Percentiles rank a stretch among this genome's conserved stretches.
These are phyloP conservation scores for Ramalina intermedia DNA, from an alignment of 495 filamentous ascomycete genomes.

Conservation along the genomic window DNA sequence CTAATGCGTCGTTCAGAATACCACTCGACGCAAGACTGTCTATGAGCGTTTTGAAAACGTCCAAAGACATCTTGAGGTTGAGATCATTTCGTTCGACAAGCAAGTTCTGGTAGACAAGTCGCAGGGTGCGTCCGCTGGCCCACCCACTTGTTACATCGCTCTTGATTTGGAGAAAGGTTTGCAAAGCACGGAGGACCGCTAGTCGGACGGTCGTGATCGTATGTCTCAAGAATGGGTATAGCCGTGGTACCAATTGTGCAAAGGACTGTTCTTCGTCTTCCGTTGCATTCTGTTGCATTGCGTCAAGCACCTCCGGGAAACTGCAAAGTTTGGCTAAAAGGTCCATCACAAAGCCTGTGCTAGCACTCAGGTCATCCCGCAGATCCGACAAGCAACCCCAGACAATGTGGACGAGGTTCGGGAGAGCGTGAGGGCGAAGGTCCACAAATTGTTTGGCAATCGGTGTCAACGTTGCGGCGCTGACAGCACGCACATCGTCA, in stretches of 20 bases:
- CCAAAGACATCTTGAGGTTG: constrained; percentile 61
- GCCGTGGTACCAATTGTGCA: constrained; percentile 74
- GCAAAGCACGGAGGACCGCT: constrained; percentile 79
- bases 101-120: constrained; percentile 86
- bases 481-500: constrained; percentile 92
- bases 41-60: constrained; percentile 74
- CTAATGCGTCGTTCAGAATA: constrained; percentile 45
- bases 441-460: constrained; percentile 88
- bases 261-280: constrained; percentile 77
- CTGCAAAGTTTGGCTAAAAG: constrained; percentile 88
- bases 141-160: constrained; percentile 74
- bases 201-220: constrained; percentile 91
- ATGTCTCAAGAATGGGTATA: constrained; percentile 92
- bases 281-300: constrained; percentile 83
- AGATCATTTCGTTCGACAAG: constrained; percentile 81
- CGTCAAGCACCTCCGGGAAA: constrained; percentile 80
- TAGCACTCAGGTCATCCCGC: constrained; percentile 90
- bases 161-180: constrained; percentile 81
- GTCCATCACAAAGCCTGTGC: constrained; percentile 96
- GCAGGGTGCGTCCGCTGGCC: constrained; percentile 78
- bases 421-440: constrained; percentile 60
- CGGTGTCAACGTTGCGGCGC: constrained; percentile 88
- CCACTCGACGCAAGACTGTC: constrained; percentile 44
- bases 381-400: constrained; percentile 95
- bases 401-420: constrained; percentile 77